A percentile compares a stretch with the other conserved stretches of the same genome.
Evolutionary conservation across 306 rosid species (phyloP).

Genomic region (Dryas octopetala): DNA sequence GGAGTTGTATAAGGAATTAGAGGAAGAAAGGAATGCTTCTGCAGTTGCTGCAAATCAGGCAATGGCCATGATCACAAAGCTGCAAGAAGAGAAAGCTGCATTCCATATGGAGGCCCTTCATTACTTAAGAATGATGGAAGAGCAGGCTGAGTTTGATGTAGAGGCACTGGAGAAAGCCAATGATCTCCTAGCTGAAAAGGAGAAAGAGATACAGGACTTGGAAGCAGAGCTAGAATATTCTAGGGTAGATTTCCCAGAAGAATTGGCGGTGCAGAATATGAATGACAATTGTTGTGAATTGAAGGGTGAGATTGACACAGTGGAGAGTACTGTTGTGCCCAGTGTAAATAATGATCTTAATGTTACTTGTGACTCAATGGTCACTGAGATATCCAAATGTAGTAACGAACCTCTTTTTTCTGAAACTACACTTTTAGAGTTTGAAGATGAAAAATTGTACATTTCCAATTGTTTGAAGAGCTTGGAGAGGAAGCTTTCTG

Average conservation of each 20-base stretch:
- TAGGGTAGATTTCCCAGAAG: constrained; percentile 33
- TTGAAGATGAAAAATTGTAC: constrained; percentile 67
- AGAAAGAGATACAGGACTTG: constrained; percentile 73
- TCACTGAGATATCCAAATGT: constrained; percentile 28
- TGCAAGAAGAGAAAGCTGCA: constrained; percentile 93
- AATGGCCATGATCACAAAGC: constrained; percentile 94
- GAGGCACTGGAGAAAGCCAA: constrained; percentile 77
- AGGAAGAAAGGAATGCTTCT: constrained; percentile 86
- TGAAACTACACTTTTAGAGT: constrained; percentile 44
- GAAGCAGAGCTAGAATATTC: constrained; percentile 75
- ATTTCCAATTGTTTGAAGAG: constrained; percentile 53
- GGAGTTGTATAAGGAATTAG: constrained; percentile 61
- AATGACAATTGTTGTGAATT: constrained; percentile 26
- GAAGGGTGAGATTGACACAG: constrained; percentile 29
- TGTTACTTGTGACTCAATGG: constrained; percentile 30
- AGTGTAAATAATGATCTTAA: constrained; percentile 14
- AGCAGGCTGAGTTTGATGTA: constrained; percentile 90
- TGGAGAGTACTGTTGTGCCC: constrained; percentile 30
- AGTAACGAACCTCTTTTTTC: constrained; percentile 31
- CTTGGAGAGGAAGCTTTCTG: constrained; percentile 60
- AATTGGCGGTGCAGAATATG: constrained; percentile 19
- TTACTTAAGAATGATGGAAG: constrained; percentile 92
- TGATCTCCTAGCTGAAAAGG: constrained; percentile 77
- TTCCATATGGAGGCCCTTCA: constrained; percentile 90
- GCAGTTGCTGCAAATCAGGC: constrained; percentile 79